Evolutionary conservation across 805 yeast genomes (phyloP).

Genomic region (Cephaloascus fragrans): DNA sequence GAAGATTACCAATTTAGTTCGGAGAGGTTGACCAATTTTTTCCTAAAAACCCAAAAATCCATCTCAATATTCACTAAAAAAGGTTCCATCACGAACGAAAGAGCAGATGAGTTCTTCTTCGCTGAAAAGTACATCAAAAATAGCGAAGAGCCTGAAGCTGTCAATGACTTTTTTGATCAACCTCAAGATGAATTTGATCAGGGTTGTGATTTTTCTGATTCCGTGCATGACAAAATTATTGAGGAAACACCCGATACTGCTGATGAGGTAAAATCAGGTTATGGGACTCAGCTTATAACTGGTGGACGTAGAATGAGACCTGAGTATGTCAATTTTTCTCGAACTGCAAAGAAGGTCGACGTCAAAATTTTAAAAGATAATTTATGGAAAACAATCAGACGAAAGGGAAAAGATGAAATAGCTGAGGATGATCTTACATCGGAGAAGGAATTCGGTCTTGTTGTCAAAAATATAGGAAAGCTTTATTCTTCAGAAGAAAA

Average conservation of each 20-base stretch:
- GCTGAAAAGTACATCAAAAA: conserved; percentile 48
- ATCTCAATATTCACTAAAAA: conserved; percentile 17
- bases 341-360: conserved; percentile 72
- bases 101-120: conserved; percentile 62
- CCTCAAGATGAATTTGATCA: conserved; percentile 6
- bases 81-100: conserved; percentile 8
- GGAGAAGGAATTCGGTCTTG: conserved; percentile 8
- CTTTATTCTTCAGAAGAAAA: conserved; percentile 47
- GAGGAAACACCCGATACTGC: too few species aligned
- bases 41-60: conserved; percentile 52
- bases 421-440: conserved; percentile 2
- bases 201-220: conserved; percentile 7
- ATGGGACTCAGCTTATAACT: conserved; percentile 13
- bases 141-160: conserved; percentile 11
- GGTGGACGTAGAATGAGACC: conserved; percentile 20
- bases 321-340: conserved; percentile 46
- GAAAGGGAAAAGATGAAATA: conserved; percentile 11
- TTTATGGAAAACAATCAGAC: conserved; percentile 50
- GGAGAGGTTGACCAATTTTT: conserved; percentile 52
- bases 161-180: neutral
- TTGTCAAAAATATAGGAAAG: conserved; percentile 38
- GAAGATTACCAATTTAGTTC: conserved; percentile 69
- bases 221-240: too few species aligned
- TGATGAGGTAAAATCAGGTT: conserved; percentile 28
- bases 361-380: conserved; percentile 65